phyloP scores from a whole-genome alignment of 148 eudicot species.

The Dianthus caryophyllus region DNA sequence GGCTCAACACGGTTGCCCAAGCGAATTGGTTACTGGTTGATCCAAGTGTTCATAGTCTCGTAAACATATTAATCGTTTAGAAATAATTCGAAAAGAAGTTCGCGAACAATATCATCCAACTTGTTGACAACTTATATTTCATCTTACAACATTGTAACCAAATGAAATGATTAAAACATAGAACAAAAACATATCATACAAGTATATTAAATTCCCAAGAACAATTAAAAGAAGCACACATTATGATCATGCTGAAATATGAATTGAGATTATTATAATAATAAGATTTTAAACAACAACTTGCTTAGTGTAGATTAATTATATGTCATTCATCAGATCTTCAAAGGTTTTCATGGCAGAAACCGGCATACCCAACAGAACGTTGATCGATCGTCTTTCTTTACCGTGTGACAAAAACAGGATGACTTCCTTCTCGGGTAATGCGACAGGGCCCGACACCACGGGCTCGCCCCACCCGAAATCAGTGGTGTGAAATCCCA shows the following conservation, averaged over 20 bases:
- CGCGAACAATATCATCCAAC: too few species aligned
- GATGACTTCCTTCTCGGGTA: slow-evolving; percentile 38
- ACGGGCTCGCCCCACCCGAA: slow-evolving; percentile 58
- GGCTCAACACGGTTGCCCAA: too few species aligned
- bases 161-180: slow-evolving; percentile 11
- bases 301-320: neutral
- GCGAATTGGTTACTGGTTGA: too few species aligned
- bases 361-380: slow-evolving; percentile 44
- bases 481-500: slow-evolving; percentile 44
- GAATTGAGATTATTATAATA: neutral
- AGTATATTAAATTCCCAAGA: neutral
- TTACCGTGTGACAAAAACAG: slow-evolving; percentile 38
- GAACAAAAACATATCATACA: slow-evolving; percentile 8
- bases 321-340: slow-evolving; percentile 26
- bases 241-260: neutral
- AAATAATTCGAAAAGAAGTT: too few species aligned
- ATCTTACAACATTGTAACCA: neutral
- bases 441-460: slow-evolving; percentile 39
- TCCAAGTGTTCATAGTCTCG: too few species aligned
- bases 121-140: neutral
- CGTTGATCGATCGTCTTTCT: slow-evolving; percentile 39
- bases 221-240: neutral
- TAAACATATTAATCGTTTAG: too few species aligned
- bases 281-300: neutral
- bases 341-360: slow-evolving; percentile 43